phyloP scores from a whole-genome alignment of 768 basidiomycete species.

The Phanerodontia chrysosporium region DNA sequence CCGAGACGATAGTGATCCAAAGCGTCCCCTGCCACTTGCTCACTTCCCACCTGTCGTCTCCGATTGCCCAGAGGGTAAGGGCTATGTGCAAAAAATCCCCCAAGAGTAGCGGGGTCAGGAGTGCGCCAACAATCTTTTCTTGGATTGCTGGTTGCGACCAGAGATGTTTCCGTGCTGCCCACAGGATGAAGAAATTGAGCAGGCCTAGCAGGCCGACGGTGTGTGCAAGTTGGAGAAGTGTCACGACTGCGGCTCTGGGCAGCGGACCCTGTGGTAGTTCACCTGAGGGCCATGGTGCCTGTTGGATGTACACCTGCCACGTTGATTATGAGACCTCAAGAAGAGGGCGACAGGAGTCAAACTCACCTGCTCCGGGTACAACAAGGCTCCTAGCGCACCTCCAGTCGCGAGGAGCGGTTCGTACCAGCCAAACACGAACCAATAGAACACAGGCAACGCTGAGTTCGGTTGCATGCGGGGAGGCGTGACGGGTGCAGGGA shows the following conservation, averaged over 20 bases:
- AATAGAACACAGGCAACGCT: conserved; percentile 71
- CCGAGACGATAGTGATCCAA: conserved; percentile 61
- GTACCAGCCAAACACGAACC: conserved; percentile 67
- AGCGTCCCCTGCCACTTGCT: conserved; percentile 64
- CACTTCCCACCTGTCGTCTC: conserved; percentile 63
- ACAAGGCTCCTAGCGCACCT: conserved; percentile 63
- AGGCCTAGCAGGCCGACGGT: conserved; percentile 72
- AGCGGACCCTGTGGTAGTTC: conserved; percentile 44
- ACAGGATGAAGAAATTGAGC: conserved; percentile 64
- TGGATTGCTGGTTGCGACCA: conserved; percentile 56
- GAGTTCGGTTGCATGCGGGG: conserved; percentile 42
- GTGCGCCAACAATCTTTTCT: conserved; percentile 62
- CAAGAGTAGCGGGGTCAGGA: conserved; percentile 63
- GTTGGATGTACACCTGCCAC: conserved; percentile 61
- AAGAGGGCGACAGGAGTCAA: not conserved
- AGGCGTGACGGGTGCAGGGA: conserved; percentile 17
- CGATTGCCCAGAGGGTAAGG: conserved; percentile 71
- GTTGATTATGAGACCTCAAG: not conserved
- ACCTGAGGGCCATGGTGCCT: conserved; percentile 66
- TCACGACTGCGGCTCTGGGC: conserved; percentile 62
- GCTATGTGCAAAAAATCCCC: conserved; percentile 66
- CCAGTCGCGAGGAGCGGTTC: conserved; percentile 64
- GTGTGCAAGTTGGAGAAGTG: conserved; percentile 71
- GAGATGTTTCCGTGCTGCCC: conserved; percentile 57
- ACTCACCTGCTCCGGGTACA: conserved; percentile 62